These are phyloP conservation scores for Fusarium paranaense DNA, from an alignment of 2,329 filamentous ascomycete genomes.

Conservation along the genomic window DNA sequence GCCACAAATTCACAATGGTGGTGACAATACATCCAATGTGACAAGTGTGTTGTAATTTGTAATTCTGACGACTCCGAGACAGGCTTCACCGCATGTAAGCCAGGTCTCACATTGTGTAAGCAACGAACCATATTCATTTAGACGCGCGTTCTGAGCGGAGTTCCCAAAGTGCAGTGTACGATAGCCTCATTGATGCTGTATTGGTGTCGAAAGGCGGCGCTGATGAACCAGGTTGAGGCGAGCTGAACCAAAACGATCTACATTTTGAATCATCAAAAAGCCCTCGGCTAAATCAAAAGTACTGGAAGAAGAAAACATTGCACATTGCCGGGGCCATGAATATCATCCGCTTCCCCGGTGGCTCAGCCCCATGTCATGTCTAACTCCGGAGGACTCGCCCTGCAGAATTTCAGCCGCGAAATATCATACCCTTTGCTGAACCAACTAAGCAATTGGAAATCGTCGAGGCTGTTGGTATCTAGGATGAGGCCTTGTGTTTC, in stretches of 20 bases:
- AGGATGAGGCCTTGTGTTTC: background rate
- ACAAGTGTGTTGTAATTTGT: background rate
- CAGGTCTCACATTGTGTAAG: background rate
- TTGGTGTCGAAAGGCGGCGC: background rate
- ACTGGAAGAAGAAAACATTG: too few species aligned
- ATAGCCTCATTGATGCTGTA: background rate
- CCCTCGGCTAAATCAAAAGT: too few species aligned
- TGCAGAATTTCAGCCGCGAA: background rate
- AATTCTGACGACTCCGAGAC: background rate
- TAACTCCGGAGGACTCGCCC: background rate
- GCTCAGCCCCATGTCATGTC: background rate
- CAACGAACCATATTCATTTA: background rate
- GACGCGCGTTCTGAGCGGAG: background rate
- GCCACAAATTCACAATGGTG: background rate
- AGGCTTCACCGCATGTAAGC: background rate
- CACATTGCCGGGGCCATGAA: background rate
- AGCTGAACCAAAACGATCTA: background rate
- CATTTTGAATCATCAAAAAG: background rate
- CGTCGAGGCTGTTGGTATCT: background rate
- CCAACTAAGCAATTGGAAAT: background rate
- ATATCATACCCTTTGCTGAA: background rate
- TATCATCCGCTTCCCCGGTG: background rate
- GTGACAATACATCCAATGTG: background rate
- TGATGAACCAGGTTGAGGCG: background rate
- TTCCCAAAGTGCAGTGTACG: background rate